Conservation (phyloP, 768 basidiomycete genomes). For the Amanita rubescens region DNA sequence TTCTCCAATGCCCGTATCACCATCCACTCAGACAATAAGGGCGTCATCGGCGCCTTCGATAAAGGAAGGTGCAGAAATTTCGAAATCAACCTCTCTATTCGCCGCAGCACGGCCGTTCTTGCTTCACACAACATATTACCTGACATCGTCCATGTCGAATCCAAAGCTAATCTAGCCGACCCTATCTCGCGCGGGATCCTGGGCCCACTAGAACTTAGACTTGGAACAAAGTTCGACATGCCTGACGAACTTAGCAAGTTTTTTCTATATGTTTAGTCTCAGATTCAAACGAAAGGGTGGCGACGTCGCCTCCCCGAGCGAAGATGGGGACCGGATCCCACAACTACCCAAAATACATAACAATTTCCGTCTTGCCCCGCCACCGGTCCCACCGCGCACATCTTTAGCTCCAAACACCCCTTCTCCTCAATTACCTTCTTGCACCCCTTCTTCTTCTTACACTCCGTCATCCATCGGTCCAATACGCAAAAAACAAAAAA, state of each 20-base stretch:
- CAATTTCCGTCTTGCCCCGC: not conserved
- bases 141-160: slow-evolving; percentile 16
- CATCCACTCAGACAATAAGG: slow-evolving; percentile 27
- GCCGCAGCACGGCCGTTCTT: slow-evolving; percentile 10
- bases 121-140: slow-evolving; percentile 12
- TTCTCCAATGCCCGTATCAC: slow-evolving; percentile 13
- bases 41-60: slow-evolving; percentile 24
- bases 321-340: not conserved
- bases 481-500: slow-evolving; percentile 6
- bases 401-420: not conserved
- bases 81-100: slow-evolving; percentile 22
- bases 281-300: slow-evolving; percentile 5
- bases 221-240: slow-evolving; percentile 7
- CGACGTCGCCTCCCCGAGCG: slow-evolving; percentile 5
- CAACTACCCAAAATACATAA: not conserved
- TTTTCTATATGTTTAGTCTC: slow-evolving; percentile 11
- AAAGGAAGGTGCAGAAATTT: slow-evolving; percentile 24
- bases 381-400: not conserved
- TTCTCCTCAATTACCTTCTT: not conserved
- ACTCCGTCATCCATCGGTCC: not conserved
- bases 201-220: slow-evolving; percentile 2
- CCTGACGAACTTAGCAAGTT: slow-evolving; percentile 11
- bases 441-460: not conserved
- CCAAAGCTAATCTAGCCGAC: slow-evolving; percentile 22
- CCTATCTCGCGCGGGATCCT: slow-evolving; percentile 21